A percentile compares a stretch with the other conserved stretches of the same genome.
These are phyloP conservation scores for Podospora sp. DNA, from an alignment of 495 filamentous ascomycete genomes.

Conservation along the genomic window DNA sequence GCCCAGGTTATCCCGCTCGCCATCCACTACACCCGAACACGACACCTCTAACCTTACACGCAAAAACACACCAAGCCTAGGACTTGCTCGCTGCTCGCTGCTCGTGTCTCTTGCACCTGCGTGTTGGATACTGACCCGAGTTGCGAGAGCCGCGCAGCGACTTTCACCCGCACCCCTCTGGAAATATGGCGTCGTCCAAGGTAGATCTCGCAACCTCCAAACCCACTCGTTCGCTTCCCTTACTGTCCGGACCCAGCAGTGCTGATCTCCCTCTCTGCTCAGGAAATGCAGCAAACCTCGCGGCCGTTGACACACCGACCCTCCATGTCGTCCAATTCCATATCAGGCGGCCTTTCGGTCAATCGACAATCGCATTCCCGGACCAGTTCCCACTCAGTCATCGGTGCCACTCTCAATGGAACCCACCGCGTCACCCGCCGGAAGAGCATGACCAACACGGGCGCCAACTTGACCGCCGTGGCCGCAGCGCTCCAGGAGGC, in stretches of 20 bases:
- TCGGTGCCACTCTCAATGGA: slow-evolving; percentile 67
- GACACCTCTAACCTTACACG: slow-evolving; percentile 14
- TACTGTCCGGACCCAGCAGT: slow-evolving; percentile 25
- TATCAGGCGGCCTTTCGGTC: slow-evolving; percentile 42
- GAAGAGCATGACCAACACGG: slow-evolving; percentile 84
- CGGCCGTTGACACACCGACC: slow-evolving; percentile 55
- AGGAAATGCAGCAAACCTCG: slow-evolving; percentile 54
- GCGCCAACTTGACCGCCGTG: slow-evolving; percentile 71
- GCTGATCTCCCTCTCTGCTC: slow-evolving; percentile 43
- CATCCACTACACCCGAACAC: slow-evolving; percentile 21
- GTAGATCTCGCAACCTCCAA: slow-evolving; percentile 41
- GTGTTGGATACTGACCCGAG: slow-evolving; percentile 24
- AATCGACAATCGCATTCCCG: slow-evolving; percentile 63
- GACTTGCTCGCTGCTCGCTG: slow-evolving; percentile 7
- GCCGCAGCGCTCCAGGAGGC: slow-evolving; percentile 67
- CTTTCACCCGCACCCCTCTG: slow-evolving; percentile 29
- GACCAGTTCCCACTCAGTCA: slow-evolving; percentile 79
- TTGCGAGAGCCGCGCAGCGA: slow-evolving; percentile 27
- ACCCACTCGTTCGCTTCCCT: slow-evolving; percentile 33
- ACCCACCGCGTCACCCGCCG: slow-evolving; percentile 86
- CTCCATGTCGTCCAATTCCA: slow-evolving; percentile 45
- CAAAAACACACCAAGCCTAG: neutral
- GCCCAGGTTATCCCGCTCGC: slow-evolving; percentile 21
- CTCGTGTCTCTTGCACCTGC: slow-evolving; percentile 18
- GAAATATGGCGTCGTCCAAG: slow-evolving; percentile 58